Conservation (phyloP, 495 filamentous ascomycete genomes). For the Tuber microsphaerosporum region DNA sequence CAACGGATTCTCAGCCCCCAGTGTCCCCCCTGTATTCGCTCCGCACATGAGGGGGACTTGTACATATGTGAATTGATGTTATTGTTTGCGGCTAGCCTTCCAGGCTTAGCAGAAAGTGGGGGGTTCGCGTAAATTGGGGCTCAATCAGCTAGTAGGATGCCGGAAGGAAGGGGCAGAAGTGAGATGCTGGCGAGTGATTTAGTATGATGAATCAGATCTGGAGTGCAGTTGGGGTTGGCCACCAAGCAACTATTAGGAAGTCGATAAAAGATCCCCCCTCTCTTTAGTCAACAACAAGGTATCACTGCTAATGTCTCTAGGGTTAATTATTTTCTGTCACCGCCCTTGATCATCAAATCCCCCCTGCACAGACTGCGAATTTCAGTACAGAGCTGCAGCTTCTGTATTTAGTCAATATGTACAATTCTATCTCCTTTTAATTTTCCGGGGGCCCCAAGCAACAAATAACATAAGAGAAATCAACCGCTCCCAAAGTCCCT, state of each 20-base stretch:
- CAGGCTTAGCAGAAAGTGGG: neutral
- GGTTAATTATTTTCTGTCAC: neutral
- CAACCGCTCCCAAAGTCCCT: neutral
- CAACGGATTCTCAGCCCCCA: no score
- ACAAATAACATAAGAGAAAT: neutral
- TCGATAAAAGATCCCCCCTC: neutral
- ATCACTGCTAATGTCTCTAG: neutral
- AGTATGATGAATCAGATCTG: neutral
- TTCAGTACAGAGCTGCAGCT: slow-evolving; percentile 2
- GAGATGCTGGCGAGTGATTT: neutral
- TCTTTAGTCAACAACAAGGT: neutral
- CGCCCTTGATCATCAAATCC: neutral
- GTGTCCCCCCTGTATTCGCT: no score
- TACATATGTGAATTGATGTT: no score
- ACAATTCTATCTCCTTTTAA: neutral
- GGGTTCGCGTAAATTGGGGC: neutral
- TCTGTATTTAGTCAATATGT: neutral
- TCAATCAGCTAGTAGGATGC: neutral
- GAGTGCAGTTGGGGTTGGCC: neutral
- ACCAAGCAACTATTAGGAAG: neutral
- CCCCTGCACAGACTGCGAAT: neutral
- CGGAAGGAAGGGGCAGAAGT: neutral
- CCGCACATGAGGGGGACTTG: no score
- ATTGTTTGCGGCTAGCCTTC: neutral
- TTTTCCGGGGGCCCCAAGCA: neutral